Base-by-base conservation (phyloP, 768 basidiomycete species). In the Lactifluus pinguis region DNA sequence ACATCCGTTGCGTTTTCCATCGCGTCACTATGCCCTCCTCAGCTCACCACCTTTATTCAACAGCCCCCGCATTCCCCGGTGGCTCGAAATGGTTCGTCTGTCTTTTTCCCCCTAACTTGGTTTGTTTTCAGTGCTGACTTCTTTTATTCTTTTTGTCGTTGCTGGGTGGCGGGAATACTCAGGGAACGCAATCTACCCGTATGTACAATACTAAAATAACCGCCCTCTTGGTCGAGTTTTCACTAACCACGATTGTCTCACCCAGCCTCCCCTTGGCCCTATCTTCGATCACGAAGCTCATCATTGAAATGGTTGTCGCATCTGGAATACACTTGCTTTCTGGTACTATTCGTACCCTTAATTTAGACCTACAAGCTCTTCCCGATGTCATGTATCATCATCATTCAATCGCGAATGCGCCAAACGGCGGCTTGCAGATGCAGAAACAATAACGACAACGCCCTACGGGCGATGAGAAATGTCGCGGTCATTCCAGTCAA, bases 81-180 rank as follows among this genome's bases (percentile, higher is more conserved):
- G 95, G 95, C 60, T 93, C 92, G n/a, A 97, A 95, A 76, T 98
- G 94, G 94, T 95, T 69, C 67, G 86, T 81, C 15, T 21, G 7
- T n/a, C 51, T 10, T 42, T n/a, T 19, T 32, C 14, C 13, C 10
- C 34, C 34, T 7, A 17, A 25, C 17, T 32, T 48, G 14, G 10
- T 51, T 13, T 15, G 48, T 17, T 64, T 54, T 64, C 51, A 15
- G 50, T 53, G 59, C 41, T 42, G 41, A 58, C 36, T 55, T 54
- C 11, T 1, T n/a, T 49, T 32, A 2, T 36, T 36, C 39, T 60
- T 21, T 36, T 34, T 17, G 34, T 45, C 65, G 17, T 65, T 15
- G 19, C 8, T 21, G 4, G 6, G 21, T 48, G 17, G 7, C 3
- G 17, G 29, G 42, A 25, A 51, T 25, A 30, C 25, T 11, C 79